Percentiles rank a stretch among this genome's conserved stretches.
These are phyloP conservation scores for Truncatella angustata DNA, from an alignment of 2,329 filamentous ascomycete genomes.

Conservation along the genomic window DNA sequence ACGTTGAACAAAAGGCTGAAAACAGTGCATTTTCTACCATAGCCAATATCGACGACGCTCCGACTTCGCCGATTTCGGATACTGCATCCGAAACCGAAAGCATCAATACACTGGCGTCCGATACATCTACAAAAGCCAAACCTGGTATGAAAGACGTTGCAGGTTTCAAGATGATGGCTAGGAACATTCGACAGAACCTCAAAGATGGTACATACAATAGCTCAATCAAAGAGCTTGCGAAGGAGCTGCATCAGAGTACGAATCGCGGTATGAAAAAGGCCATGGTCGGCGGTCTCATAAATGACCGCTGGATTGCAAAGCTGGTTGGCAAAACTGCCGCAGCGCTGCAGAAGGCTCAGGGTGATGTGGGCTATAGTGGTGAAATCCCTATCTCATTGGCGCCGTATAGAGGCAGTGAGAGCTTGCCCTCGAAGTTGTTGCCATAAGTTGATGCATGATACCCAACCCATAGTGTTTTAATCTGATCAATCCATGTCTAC, in stretches of 20 bases:
- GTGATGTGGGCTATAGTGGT: conserved; percentile 5
- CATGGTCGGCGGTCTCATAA: conserved; percentile 42
- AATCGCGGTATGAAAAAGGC: conserved; percentile 46
- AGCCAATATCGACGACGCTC: background rate
- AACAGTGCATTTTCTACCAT: background rate
- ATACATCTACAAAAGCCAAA: conserved; percentile 1
- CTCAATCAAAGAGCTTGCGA: conserved; percentile 2
- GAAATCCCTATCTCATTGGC: conserved; percentile 3
- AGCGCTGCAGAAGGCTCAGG: conserved; percentile 4
- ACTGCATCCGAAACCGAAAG: background rate
- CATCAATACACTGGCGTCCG: too few relatives aligned
- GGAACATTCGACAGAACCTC: conserved; percentile 15
- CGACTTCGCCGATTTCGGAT: conserved; percentile 2
- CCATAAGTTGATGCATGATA: background rate
- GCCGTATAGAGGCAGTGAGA: conserved; percentile 2
- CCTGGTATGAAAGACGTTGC: conserved; percentile 8
- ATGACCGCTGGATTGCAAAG: conserved; percentile 54
- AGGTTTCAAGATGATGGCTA: conserved; percentile 4
- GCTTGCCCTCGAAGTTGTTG: conserved; percentile 3
- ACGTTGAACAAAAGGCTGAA: conserved; percentile 11
- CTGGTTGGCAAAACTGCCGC: conserved; percentile 41
- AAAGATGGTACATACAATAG: conserved; percentile 26
- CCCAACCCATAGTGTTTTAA: too few relatives aligned
- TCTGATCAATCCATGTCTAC: too few relatives aligned
- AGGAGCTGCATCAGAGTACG: conserved; percentile 23